phyloP scores from a whole-genome alignment of 306 rosid genomes.

The Ammopiptanthus mongolicus region DNA sequence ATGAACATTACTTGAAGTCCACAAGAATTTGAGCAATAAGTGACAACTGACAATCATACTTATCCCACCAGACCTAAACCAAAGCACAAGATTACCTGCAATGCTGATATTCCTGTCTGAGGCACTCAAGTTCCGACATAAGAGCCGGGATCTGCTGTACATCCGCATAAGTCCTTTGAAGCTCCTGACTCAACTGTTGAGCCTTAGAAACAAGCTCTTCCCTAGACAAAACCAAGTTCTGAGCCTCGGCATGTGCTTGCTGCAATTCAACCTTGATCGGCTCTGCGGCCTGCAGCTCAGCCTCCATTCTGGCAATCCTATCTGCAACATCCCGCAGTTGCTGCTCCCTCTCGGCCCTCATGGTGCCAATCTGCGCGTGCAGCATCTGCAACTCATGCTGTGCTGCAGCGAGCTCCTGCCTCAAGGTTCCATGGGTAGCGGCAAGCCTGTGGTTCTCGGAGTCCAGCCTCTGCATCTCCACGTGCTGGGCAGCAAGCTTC shows the following conservation, averaged over 20 bases:
- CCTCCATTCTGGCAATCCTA: constrained; percentile 58
- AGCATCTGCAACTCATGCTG: constrained; percentile 66
- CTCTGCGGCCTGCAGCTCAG: constrained; percentile 49
- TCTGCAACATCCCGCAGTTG: constrained; percentile 45
- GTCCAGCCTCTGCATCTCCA: constrained; percentile 60
- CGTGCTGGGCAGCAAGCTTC: constrained; percentile 66
- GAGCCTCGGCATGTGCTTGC: constrained; percentile 57
- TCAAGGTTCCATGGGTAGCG: constrained; percentile 53
- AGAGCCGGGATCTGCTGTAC: constrained; percentile 60
- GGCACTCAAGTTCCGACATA: constrained; percentile 51
- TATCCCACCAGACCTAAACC: neutral
- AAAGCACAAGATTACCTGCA: constrained; percentile 42
- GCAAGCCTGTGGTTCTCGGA: constrained; percentile 69
- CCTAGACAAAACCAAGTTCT: constrained; percentile 47
- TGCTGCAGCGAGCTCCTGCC: constrained; percentile 63
- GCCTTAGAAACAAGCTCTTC: constrained; percentile 52
- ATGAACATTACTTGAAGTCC: neutral
- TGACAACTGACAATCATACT: neutral
- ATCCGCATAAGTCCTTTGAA: constrained; percentile 56
- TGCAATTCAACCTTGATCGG: constrained; percentile 54
- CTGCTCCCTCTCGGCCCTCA: constrained; percentile 64
- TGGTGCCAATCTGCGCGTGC: constrained; percentile 51
- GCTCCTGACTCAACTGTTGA: constrained; percentile 57
- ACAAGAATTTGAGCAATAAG: neutral
- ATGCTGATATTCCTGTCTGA: constrained; percentile 66